These are phyloP conservation scores for Neurospora sp. DNA, from an alignment of 495 filamentous ascomycete genomes.

Conservation along the genomic window DNA sequence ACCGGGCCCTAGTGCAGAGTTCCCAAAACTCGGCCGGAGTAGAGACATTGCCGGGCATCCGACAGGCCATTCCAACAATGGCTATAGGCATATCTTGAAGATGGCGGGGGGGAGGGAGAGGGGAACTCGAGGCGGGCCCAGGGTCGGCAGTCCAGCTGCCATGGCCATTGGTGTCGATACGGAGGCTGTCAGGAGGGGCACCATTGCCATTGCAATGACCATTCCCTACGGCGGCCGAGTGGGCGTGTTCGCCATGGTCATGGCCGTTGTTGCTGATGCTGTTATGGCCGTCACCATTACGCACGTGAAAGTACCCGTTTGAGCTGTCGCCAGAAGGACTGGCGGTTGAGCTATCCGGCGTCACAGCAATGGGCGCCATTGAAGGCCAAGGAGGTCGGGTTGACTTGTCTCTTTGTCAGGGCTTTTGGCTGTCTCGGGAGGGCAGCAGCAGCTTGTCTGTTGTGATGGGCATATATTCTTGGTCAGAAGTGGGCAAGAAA, in stretches of 20 bases:
- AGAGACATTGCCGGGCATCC: constrained; percentile 43
- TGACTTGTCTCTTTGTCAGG: neutral
- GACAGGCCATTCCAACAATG: constrained; percentile 46
- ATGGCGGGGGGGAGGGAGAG: neutral
- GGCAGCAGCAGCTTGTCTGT: neutral
- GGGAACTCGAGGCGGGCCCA: constrained; percentile 3
- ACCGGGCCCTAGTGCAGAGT: constrained; percentile 48
- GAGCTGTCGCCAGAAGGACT: constrained; percentile 22
- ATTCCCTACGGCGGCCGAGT: constrained; percentile 9
- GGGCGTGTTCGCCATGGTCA: constrained; percentile 14
- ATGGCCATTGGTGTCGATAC: constrained; percentile 6
- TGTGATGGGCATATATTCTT: neutral
- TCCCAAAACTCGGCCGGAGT: constrained; percentile 49
- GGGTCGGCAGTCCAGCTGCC: constrained; percentile 8
- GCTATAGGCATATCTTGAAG: constrained; percentile 34
- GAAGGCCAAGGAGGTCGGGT: neutral
- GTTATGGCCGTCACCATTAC: constrained; percentile 18
- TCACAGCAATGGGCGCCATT: constrained; percentile 36
- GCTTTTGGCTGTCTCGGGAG: neutral
- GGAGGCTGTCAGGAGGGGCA: neutral
- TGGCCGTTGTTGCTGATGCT: constrained; percentile 31
- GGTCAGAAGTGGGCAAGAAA: neutral
- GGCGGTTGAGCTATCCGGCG: constrained; percentile 27
- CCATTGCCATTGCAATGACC: constrained; percentile 13
- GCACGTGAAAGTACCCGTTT: constrained; percentile 18